Percentiles rank a stretch among this genome's conserved stretches.
phyloP scores from a whole-genome alignment of 129 eudicot species.

The Flaveria linearis region DNA sequence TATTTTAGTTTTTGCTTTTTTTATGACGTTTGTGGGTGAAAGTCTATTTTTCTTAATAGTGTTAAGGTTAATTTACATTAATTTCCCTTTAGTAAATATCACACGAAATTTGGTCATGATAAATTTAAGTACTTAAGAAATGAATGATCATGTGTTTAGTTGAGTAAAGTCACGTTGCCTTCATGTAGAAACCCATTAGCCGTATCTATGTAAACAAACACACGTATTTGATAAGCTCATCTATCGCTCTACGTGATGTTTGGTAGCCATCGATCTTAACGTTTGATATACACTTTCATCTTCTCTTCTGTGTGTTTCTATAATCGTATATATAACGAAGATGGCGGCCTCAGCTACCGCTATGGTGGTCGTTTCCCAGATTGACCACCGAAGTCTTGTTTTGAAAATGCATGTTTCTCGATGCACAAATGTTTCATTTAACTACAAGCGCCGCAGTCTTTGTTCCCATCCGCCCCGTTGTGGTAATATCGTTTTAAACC shows the following conservation, averaged over 20 bases:
- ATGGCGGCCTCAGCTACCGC: neutral
- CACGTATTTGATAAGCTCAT: neutral
- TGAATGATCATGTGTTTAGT: conserved; percentile 5
- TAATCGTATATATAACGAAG: neutral
- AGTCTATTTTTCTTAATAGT: too few relatives aligned
- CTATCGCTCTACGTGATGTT: neutral
- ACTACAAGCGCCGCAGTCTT: neutral
- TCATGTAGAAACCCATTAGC: conserved; percentile 28
- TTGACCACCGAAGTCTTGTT: neutral
- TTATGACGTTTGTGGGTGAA: too few relatives aligned
- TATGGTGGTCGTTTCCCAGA: neutral
- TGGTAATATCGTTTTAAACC: neutral
- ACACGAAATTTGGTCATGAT: neutral
- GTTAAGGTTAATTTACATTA: too few relatives aligned
- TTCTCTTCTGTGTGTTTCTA: neutral
- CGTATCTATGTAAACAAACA: conserved; percentile 31
- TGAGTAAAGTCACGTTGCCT: conserved; percentile 25
- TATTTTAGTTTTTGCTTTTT: too few relatives aligned
- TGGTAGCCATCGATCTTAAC: neutral
- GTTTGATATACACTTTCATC: neutral
- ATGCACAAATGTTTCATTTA: conserved; percentile 2
- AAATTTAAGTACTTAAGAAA: neutral
- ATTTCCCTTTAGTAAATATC: too few relatives aligned
- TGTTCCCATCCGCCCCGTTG: neutral
- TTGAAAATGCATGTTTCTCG: neutral